Evolutionary conservation across 2,329 filamentous ascomycete species (phyloP), one percentile per base, ranked within the genome.

Genomic region (Scolecobasidium constrictum): DNA sequence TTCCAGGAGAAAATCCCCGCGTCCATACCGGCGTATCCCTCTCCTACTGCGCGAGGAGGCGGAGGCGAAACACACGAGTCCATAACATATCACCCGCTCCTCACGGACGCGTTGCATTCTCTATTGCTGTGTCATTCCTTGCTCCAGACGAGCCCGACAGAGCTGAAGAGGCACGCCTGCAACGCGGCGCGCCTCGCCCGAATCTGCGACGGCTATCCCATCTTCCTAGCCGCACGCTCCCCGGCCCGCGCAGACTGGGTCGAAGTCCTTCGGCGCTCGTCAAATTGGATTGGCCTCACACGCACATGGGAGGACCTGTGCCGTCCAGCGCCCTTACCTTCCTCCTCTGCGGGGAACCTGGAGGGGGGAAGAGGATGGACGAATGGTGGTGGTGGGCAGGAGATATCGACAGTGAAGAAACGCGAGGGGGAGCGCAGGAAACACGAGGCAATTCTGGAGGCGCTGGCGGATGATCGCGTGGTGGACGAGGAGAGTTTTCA

Each of bases 201-300:
- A 16, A 71, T 92, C 18, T 78, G 77, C 38, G 83, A 92, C 52
- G 85, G 84, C 3, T 88, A 86, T 52, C 86, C 86, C 0, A 74
- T 90, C 38, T 90, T 93, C 55, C 78, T 87, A 49, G 71, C 78
- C 1, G 78, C 80, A 18, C 71, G 81, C 39, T 82, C 77, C 3
- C 78, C 83, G 1, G 78, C 83, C 2, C 77, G 83, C 40, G 75
- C 80, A 3, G 86, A 93, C 60, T 93, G 85, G 85, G 76, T 81
- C 38, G 83, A 90, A 59, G 69, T 90, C 0, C 59, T 92, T 7
- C 73, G 78, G 0, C 73, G 76, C 21, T 71, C 73, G 1, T 69
- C 76, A 23, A 83, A 85, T 54, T 86, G 81, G 80, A 70, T 90
- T 40, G 69, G 73, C 5, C 69, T 92, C 6, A 57, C 61, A 2